A percentile compares a stretch with the other conserved stretches of the same genome.
phyloP scores from a whole-genome alignment of 2,329 filamentous ascomycete genomes.

The Aureobasidium subglaciale region DNA sequence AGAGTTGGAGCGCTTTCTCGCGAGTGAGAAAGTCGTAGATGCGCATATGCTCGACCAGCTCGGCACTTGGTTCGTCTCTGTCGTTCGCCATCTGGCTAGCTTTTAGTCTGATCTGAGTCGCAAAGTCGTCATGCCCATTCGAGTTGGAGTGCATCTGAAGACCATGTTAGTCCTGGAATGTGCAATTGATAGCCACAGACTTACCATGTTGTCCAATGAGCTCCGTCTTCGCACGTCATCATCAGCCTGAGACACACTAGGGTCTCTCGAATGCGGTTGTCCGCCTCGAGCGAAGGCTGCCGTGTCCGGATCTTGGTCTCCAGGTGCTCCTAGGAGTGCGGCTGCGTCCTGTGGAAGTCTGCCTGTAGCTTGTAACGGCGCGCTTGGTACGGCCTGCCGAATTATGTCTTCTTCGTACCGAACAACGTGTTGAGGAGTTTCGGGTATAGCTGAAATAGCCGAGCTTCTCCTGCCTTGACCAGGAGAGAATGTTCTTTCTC shows the following conservation, averaged over 20 bases:
- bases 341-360: too few species aligned
- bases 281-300: background rate
- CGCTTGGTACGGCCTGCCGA: background rate
- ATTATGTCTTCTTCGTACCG: background rate
- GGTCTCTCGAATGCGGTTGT: background rate
- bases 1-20: slow-evolving; percentile 2
- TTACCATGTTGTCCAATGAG: slow-evolving; percentile 6
- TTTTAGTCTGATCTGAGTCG: background rate
- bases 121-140: background rate
- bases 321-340: background rate
- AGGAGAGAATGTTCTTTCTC: background rate
- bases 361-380: background rate
- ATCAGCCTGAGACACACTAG: background rate
- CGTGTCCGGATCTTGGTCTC: background rate
- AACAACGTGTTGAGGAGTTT: background rate
- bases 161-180: background rate
- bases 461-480: background rate
- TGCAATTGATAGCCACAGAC: background rate
- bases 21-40: background rate
- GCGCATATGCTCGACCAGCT: background rate
- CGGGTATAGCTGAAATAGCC: background rate
- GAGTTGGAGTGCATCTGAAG: background rate
- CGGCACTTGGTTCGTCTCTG: background rate
- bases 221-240: background rate
- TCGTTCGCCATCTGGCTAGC: background rate